Evolutionary conservation across 2,329 filamentous ascomycete genomes (phyloP).

Genomic region (Arthrinium phaeospermum): DNA sequence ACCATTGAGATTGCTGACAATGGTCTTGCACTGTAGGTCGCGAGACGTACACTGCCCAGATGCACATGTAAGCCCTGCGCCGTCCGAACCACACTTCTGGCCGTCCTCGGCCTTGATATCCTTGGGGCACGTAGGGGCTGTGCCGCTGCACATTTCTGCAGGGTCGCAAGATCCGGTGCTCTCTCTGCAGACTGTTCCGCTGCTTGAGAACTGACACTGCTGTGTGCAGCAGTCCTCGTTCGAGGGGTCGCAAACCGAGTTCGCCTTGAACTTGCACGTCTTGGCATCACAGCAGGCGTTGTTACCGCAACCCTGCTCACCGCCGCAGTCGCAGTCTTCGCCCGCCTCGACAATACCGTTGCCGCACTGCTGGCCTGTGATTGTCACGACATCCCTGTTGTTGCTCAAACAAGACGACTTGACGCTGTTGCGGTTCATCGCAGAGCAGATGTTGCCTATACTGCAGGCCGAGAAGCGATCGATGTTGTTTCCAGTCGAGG

Average conservation of each 20-base stretch:
- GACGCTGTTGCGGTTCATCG: conserved; percentile 77
- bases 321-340: conserved; percentile 96
- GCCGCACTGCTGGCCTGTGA: conserved; percentile 85
- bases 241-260: conserved; percentile 77
- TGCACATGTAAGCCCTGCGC: conserved; percentile 74
- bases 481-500: conserved; percentile 77
- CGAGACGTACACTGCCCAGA: conserved; percentile 94
- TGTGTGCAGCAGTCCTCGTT: conserved; percentile 83
- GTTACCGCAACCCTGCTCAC: conserved; percentile 69
- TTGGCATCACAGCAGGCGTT: conserved; percentile 84
- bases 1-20: conserved; percentile 77
- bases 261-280: conserved; percentile 83
- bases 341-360: conserved; percentile 96
- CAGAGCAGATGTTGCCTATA: conserved; percentile 92
- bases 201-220: conserved; percentile 69
- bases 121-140: conserved; percentile 71
- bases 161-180: conserved; percentile 86
- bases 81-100: conserved; percentile 68
- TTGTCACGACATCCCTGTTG: conserved; percentile 82
- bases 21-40: conserved; percentile 83
- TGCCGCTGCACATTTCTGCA: conserved; percentile 80
- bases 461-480: conserved; percentile 85
- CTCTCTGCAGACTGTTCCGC: conserved; percentile 77
- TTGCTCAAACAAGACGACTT: conserved; percentile 79
- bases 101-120: conserved; percentile 76